These are phyloP conservation scores for Barbarea vulgaris DNA, from an alignment of 345 rosid genomes.

Conservation along the genomic window DNA sequence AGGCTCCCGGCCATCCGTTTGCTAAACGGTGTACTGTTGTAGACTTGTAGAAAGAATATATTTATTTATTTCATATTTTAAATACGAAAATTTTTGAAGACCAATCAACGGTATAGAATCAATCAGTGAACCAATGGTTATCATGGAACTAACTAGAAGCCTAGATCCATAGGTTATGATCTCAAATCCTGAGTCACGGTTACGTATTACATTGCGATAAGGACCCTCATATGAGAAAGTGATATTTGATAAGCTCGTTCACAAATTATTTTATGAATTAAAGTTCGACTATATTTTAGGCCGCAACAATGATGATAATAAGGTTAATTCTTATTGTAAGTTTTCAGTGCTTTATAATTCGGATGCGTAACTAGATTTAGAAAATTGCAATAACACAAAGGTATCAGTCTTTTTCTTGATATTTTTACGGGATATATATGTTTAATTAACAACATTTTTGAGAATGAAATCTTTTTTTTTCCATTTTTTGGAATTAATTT, in stretches of 20 bases:
- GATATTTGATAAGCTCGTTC: background rate
- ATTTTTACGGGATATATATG: no score
- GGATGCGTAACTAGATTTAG: no score
- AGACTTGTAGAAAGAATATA: background rate
- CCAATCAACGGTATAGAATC: constrained; percentile 10
- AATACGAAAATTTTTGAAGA: background rate
- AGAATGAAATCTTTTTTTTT: no score
- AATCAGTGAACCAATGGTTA: constrained; percentile 4
- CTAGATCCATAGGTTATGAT: background rate
- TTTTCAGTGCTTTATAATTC: no score
- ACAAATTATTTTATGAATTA: background rate
- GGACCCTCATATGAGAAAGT: background rate
- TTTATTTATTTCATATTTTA: background rate
- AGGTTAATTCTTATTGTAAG: no score
- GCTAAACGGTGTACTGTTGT: background rate
- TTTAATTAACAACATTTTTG: no score
- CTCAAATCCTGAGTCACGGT: background rate
- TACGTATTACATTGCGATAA: background rate
- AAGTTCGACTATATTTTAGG: background rate
- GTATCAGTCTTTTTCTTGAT: no score
- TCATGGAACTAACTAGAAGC: background rate
- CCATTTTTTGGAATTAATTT: no score
- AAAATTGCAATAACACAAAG: no score
- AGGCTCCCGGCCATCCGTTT: constrained; percentile 2
- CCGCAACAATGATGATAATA: no score